These are phyloP conservation scores for Anisodus tanguticus DNA, from an alignment of 257 asterid species.

Conservation along the genomic window DNA sequence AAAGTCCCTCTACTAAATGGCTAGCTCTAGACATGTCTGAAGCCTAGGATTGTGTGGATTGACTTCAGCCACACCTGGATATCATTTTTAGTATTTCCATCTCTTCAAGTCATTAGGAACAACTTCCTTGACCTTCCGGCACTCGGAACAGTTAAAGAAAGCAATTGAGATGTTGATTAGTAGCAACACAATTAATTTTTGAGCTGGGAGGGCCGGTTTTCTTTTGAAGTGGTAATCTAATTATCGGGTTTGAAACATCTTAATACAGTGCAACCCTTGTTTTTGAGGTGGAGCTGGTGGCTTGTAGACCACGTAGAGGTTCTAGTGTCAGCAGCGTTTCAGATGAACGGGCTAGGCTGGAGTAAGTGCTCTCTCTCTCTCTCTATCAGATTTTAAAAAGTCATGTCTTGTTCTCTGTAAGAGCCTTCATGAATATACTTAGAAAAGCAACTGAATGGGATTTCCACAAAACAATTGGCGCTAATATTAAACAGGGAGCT, in stretches of 20 bases:
- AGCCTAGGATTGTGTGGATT: background rate
- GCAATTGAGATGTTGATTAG: background rate
- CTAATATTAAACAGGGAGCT: slow-evolving; percentile 59
- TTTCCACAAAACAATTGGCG: slow-evolving; percentile 11
- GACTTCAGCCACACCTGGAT: background rate
- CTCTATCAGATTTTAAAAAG: background rate
- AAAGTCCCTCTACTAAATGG: slow-evolving; percentile 3
- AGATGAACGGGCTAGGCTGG: slow-evolving; percentile 90
- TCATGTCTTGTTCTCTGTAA: background rate
- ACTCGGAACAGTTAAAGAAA: background rate
- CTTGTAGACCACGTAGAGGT: slow-evolving; percentile 95
- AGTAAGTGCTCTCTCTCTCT: slow-evolving; percentile 53
- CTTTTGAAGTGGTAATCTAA: slow-evolving; percentile 18
- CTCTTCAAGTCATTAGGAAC: slow-evolving; percentile 1
- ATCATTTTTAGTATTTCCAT: background rate
- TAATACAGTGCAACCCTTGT: slow-evolving; percentile 75
- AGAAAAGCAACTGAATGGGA: background rate
- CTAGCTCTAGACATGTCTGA: background rate
- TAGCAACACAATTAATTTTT: background rate
- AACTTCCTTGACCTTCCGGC: slow-evolving; percentile 21
- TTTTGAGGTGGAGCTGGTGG: slow-evolving; percentile 95
- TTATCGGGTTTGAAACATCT: slow-evolving; percentile 13
- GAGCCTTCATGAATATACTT: background rate
- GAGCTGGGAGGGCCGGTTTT: background rate
- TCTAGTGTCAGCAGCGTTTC: slow-evolving; percentile 84